These are phyloP conservation scores for Centella asiatica DNA, from an alignment of 129 eudicot genomes.

Conservation along the genomic window DNA sequence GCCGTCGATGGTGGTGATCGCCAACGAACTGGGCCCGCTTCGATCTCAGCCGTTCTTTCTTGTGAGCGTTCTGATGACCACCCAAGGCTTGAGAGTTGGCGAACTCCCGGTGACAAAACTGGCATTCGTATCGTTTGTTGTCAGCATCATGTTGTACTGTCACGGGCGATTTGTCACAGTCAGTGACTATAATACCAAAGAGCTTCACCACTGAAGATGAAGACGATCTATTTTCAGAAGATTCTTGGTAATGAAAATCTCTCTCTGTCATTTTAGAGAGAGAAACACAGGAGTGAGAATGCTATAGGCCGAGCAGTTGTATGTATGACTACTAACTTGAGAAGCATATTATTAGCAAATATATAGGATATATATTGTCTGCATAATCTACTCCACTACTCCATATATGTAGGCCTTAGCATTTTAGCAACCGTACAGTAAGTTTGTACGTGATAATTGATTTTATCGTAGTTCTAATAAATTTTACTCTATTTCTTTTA, in stretches of 20 bases:
- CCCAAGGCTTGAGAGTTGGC: conserved; percentile 82
- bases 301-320: background rate
- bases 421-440: too few relatives aligned
- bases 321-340: background rate
- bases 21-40: conserved; percentile 46
- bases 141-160: conserved; percentile 26
- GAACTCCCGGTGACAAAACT: conserved; percentile 56
- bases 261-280: conserved; percentile 36
- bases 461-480: too few relatives aligned
- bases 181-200: conserved; percentile 51
- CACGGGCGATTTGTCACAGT: conserved; percentile 19
- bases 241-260: conserved; percentile 17
- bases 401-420: too few relatives aligned
- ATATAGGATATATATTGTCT: background rate
- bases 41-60: conserved; percentile 61
- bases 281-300: background rate
- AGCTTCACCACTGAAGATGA: conserved; percentile 54
- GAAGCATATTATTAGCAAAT: background rate
- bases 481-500: too few relatives aligned
- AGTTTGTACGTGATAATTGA: too few relatives aligned
- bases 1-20: conserved; percentile 30
- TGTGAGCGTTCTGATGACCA: conserved; percentile 88
- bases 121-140: conserved; percentile 57
- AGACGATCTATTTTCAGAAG: conserved; percentile 17
- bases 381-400: background rate